Evolutionary conservation across 257 asterid species (phyloP), one percentile per base, ranked within the genome.

Genomic region (Striga asiatica): DNA sequence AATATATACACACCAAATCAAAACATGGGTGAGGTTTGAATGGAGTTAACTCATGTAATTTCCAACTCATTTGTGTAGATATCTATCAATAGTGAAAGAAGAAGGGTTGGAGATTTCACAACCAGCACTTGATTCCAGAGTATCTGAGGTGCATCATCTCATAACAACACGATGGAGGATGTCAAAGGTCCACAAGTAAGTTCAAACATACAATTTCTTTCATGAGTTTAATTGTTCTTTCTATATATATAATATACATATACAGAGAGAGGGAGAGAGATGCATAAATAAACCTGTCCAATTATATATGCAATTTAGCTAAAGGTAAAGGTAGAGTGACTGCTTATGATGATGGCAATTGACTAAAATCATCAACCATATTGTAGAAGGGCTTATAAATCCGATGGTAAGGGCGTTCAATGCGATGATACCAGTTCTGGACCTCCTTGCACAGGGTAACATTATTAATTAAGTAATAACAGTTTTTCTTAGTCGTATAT

Each of bases 361-460:
- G n/a, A n/a, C n/a, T n/a, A n/a, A n/a, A n/a, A n/a, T n/a, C n/a
- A n/a, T n/a, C n/a, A n/a, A n/a, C 5, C 46, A 19, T 20, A 3
- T 28, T 60, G 74, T 73, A 88, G 97, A 72, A 80, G 95, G 75
- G 64, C 76, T 24, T 82, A 75, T 72, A 88, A 77, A 68, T 51
- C 50, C 34, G 94, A 86, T 23, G 81, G 63, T 14, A 72, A 65
- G 58, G 87, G 81, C 28, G 58, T 54, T 47, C 76, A 64, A 57
- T 88, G 95, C 46, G 82, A 84, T 22, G 76, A 69, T 9, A 67
- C 51, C 24, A 88, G 93, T 64, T 22, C 72, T 0, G 74, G 80
- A 65, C 97, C 97, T 73, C 97, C 95, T 60, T 88, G 97, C 73
- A 75, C 97, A 14, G 97, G 97, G 97, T 88, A 88, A 58, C 60